These are phyloP conservation scores for Pichia insulana DNA, from an alignment of 805 yeast genomes.

Conservation along the genomic window DNA sequence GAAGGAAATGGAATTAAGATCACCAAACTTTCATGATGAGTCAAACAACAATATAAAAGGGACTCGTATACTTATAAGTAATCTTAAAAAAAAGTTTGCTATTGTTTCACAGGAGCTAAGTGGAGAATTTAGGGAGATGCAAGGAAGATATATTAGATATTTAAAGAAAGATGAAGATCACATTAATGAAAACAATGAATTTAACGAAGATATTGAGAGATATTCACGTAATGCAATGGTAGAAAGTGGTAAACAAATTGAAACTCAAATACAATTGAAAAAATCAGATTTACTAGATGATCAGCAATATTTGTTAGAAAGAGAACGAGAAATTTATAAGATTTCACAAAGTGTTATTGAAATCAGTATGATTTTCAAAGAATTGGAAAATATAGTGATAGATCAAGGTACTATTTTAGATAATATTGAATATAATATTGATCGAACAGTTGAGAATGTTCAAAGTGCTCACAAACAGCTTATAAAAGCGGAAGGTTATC, in stretches of 20 bases:
- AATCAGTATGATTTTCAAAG: constrained; percentile 86
- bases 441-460: constrained; percentile 68
- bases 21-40: constrained; percentile 2
- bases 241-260: constrained; percentile 35
- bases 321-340: constrained; percentile 85
- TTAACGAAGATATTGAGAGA: constrained; percentile 31
- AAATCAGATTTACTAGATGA: constrained; percentile 51
- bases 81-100: constrained; percentile 80
- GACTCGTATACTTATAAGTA: constrained; percentile 48
- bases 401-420: constrained; percentile 95
- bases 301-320: constrained; percentile 59
- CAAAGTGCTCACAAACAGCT: constrained; percentile 73
- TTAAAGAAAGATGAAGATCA: constrained; percentile 61
- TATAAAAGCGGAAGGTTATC: constrained; percentile 68
- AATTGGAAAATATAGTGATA: constrained; percentile 81
- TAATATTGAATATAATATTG: constrained; percentile 86
- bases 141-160: constrained; percentile 79
- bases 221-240: constrained; percentile 47
- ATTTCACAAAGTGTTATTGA: constrained; percentile 93
- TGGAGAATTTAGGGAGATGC: constrained; percentile 74
- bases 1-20: neutral
- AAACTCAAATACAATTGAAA: constrained; percentile 27
- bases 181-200: neutral
- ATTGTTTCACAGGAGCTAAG: constrained; percentile 72
- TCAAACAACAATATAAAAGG: constrained; percentile 2